phyloP scores from a whole-genome alignment of 441 rosid genomes.

The Manihot esculenta region DNA sequence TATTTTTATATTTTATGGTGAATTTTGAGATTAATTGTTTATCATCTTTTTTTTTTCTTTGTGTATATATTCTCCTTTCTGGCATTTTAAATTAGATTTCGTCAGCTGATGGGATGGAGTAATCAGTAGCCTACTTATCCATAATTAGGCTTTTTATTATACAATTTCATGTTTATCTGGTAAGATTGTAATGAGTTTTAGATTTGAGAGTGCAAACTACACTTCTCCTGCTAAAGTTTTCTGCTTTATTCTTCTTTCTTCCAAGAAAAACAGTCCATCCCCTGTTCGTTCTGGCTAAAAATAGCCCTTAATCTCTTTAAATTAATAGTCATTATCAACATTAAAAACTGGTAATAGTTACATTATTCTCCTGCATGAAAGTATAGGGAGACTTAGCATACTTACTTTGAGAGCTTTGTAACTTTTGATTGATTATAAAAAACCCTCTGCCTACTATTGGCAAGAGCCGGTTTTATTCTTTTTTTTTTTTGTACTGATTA shows the following conservation, averaged over 20 bases:
- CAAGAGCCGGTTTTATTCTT: neutral
- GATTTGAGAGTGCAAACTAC: neutral
- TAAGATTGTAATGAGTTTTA: neutral
- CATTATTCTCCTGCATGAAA: neutral
- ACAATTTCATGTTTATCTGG: neutral
- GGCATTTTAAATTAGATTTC: neutral
- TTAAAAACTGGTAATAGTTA: neutral
- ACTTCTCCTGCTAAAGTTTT: neutral
- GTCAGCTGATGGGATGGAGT: neutral
- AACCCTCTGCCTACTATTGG: neutral
- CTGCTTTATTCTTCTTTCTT: neutral
- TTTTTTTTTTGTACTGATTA: neutral
- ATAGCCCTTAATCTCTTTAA: too few relatives aligned
- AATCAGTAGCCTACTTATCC: neutral
- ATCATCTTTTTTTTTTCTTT: neutral
- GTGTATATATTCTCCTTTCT: neutral
- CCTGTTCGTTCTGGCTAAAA: neutral
- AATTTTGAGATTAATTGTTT: neutral
- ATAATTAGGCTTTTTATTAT: neutral
- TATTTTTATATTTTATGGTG: neutral
- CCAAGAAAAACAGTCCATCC: neutral
- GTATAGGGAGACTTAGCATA: neutral
- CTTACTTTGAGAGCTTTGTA: neutral
- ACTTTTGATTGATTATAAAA: neutral
- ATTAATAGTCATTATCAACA: too few relatives aligned